Base-by-base conservation (phyloP, 2,329 filamentous ascomycete species). In the Colletotrichum abscissum region DNA sequence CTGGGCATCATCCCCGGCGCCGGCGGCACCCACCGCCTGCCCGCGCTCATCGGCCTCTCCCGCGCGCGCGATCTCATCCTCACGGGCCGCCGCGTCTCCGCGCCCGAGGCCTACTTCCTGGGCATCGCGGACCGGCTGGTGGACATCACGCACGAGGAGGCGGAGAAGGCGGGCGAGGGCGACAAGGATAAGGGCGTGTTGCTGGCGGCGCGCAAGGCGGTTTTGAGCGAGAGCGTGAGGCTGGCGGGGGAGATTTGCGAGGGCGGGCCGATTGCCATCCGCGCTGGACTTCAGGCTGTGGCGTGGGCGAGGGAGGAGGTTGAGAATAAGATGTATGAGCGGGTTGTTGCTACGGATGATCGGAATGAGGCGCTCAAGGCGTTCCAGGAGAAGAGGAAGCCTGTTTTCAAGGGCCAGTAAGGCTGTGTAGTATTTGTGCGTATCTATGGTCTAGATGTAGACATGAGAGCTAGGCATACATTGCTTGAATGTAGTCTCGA, bases 1-100 rank as follows among this genome's bases (percentile, higher is more conserved):
- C 89, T 99, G 2, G 97, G 93, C 69, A 99, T 99, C 81, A 93
- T 99, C 76, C 97, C 97, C 3, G 97, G 97, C 72, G 97, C 96
- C 2, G 97, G 97, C 56, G 97, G 96, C 73, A 98, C 96, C 1
- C 94, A 95, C 82, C 92, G 97, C 11, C 91, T 99, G 0, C 95
- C 95, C 1, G 89, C 88, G 9, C 84, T 99, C 24, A 92, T 99
- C 76, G 97, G 97, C 5, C 85, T 93, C 28, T 87, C 89, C 30
- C 91, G 95, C 68, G 97, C 97, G n/a, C 89, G 95, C 63, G 96
- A 99, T 82, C 85, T 98, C 78, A 93, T 98, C 64, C 87, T 98
- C 9, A 98, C 96, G 0, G 97, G 97, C 3, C 90, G 97, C n/a
- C 88, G 95, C 56, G 93, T 99, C 14, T 88, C 89, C 9, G 96